These are phyloP conservation scores for Dactylellina cionopaga DNA, from an alignment of 2,329 filamentous ascomycete species.

Conservation along the genomic window DNA sequence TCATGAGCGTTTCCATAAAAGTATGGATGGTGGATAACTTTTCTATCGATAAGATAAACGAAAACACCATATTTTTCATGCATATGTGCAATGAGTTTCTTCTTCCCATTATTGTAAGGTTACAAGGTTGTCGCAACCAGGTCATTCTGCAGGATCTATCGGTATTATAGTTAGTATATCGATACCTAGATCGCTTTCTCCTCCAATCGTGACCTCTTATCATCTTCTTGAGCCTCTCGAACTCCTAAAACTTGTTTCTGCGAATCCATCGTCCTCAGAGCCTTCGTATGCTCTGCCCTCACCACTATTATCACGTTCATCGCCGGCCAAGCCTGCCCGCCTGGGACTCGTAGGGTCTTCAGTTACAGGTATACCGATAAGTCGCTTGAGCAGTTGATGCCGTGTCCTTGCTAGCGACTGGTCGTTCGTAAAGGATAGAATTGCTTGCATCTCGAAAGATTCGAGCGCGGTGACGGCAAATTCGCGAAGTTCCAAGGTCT, in stretches of 20 bases:
- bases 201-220: slow-evolving; percentile 1
- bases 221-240: slow-evolving; percentile 35
- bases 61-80: neutral
- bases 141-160: neutral
- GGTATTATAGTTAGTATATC: too few species aligned
- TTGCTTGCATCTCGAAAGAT: slow-evolving; percentile 49
- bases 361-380: slow-evolving; percentile 27
- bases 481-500: slow-evolving; percentile 39
- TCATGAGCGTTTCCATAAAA: slow-evolving; percentile 64
- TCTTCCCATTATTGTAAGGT: too few species aligned
- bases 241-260: slow-evolving; percentile 23
- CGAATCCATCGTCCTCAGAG: slow-evolving; percentile 17
- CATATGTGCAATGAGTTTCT: too few species aligned
- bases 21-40: slow-evolving; percentile 23
- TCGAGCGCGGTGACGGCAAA: slow-evolving; percentile 44
- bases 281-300: slow-evolving; percentile 8
- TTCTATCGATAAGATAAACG: neutral
- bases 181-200: too few species aligned
- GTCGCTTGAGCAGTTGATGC: slow-evolving; percentile 39
- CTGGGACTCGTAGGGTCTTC: slow-evolving; percentile 6
- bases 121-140: neutral
- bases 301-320: slow-evolving; percentile 12
- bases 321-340: neutral
- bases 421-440: slow-evolving; percentile 41
- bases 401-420: slow-evolving; percentile 34